Evolutionary conservation across 2,329 filamentous ascomycete species (phyloP), one percentile per base, ranked within the genome.

Genomic region (Fusarium secorum): DNA sequence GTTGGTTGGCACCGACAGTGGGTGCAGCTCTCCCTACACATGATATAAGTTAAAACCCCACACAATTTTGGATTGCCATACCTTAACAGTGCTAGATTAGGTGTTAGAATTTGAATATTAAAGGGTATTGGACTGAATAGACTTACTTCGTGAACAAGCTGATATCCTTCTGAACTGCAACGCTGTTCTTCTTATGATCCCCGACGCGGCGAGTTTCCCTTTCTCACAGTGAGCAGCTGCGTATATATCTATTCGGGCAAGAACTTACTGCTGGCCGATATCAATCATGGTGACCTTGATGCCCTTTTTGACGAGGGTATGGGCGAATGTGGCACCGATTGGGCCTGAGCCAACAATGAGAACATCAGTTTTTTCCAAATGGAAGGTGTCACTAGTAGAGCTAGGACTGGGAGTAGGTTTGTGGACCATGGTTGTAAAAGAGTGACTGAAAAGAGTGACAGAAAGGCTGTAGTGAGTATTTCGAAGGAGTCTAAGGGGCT

Each of bases 161-260:
- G 28, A 62, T 60, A 35, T 62, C 54, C 30, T 62, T 60, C 35
- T 62, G 59, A 17, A 62, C 41, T 20, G 59, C 54, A 26, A 62
- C 32, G 20, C 59, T 62, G 54, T 62, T 62, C 36, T 62, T 62
- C 42, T 62, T 62, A 22, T 62, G 54, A 10, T 62, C 54, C 2
- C 54, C 59, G 22, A 62, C 3, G 3, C 59, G 59, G 1, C 54
- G 46, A 18, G 59, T 60, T 33, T 62, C 59, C 10, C 59, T 60
- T 8, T 4, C 2, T 20, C 10, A 5, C 9, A 6, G 18, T 46
- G 4, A 61, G 33, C 4, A 20, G 18, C 11, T 8, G 36, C 20
- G 20, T 10, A 10, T 11, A 36, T 36, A 3, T 6, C 11, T 6
- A 36, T 20, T 1, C 7, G 11, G 7, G 32, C 4, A 18, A 3